Evolutionary conservation across 441 rosid species (phyloP).

Genomic region (Bruguiera hainesii): DNA sequence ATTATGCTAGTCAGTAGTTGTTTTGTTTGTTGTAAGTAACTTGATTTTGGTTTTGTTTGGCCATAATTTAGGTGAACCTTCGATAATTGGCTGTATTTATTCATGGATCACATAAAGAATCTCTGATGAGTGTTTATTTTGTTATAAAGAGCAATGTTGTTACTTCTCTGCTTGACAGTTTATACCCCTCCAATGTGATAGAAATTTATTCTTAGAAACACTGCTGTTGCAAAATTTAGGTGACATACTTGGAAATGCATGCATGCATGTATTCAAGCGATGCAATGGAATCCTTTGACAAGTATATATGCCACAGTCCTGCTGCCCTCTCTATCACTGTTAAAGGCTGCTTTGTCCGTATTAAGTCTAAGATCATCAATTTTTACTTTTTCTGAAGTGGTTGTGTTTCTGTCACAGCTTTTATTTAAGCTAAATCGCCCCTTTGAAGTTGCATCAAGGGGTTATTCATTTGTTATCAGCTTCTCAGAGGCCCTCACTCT

Average conservation of each 20-base stretch:
- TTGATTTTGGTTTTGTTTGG: not conserved
- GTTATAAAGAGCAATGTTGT: too few relatives aligned
- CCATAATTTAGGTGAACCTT: not conserved
- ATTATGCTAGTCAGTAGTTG: not conserved
- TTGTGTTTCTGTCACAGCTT: conserved; percentile 49
- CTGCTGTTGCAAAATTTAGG: too few relatives aligned
- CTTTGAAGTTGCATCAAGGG: conserved; percentile 96
- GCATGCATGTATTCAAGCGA: too few relatives aligned
- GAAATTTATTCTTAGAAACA: too few relatives aligned
- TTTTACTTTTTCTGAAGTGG: not conserved
- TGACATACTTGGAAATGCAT: too few relatives aligned
- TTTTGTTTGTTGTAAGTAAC: not conserved
- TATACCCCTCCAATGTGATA: too few relatives aligned
- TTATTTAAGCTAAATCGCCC: conserved; percentile 90
- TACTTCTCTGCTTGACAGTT: too few relatives aligned
- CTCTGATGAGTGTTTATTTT: too few relatives aligned
- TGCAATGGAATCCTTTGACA: not conserved
- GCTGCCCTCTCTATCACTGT: not conserved
- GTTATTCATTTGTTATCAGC: conserved; percentile 78
- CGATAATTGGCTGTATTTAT: not conserved
- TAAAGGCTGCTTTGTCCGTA: not conserved
- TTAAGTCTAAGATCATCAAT: not conserved
- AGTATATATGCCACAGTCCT: not conserved
- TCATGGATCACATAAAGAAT: not conserved
- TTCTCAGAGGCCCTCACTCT: conserved; percentile 70